These are phyloP conservation scores for Elongisporangium anandrum DNA, from an alignment of 352 stramenopile genomes.

Conservation along the genomic window DNA sequence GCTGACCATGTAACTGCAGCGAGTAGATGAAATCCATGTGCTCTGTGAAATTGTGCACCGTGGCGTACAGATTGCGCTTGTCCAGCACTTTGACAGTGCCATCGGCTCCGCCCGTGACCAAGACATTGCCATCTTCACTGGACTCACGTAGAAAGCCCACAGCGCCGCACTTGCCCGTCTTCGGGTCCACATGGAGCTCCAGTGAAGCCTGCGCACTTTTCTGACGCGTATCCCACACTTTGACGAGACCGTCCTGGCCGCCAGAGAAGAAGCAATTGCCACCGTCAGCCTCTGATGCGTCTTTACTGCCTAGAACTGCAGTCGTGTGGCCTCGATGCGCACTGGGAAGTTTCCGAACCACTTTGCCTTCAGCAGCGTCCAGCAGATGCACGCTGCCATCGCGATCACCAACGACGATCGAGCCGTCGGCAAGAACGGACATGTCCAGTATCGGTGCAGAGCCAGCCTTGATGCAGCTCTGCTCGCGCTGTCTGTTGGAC, in stretches of 20 bases:
- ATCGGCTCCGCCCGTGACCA: constrained; percentile 74
- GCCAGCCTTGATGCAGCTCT: constrained; percentile 40
- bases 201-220: constrained; percentile 24
- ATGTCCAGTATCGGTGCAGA: constrained; percentile 63
- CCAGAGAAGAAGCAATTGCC: constrained; percentile 50
- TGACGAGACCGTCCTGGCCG: constrained; percentile 71
- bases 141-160: constrained; percentile 63
- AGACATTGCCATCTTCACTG: constrained; percentile 31
- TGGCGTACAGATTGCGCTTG: constrained; percentile 40
- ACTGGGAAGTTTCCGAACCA: constrained; percentile 29
- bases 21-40: constrained; percentile 90
- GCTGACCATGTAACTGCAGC: constrained; percentile 47
- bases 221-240: constrained; percentile 70
- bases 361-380: constrained; percentile 43
- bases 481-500: constrained; percentile 45
- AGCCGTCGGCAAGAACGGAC: constrained; percentile 21
- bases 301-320: constrained; percentile 40
- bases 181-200: constrained; percentile 51
- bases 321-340: constrained; percentile 66
- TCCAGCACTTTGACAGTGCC: constrained; percentile 78
- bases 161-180: constrained; percentile 56
- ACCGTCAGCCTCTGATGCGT: neutral
- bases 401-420: constrained; percentile 52
- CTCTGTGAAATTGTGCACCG: constrained; percentile 55
- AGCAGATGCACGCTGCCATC: constrained; percentile 64